Evolutionary conservation across 108 stramenopile species (phyloP), one percentile per base, ranked within the genome.

Genomic region (Cyclostephanos invisitatus): DNA sequence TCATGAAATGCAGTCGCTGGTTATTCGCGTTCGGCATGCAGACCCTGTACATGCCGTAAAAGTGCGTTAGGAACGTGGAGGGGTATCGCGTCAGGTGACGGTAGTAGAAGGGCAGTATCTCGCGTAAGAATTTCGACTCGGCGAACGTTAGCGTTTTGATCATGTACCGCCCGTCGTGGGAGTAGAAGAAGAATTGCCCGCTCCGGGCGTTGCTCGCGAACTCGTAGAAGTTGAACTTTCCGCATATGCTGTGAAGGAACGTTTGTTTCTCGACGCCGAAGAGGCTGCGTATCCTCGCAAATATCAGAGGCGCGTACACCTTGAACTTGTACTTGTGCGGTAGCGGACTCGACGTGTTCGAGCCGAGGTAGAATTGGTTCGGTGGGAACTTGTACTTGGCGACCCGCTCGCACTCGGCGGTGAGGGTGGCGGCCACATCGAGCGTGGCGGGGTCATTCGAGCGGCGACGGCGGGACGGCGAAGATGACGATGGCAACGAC

Each of bases 161-260:
- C 86, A 94, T 86, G 82, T 89, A 94, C 22, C 80, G 67, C 38
- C 93, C 96, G 67, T 96, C 96, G 80, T 96, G 94, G 58, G 84
- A 85, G 68, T 92, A 96, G 72, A 96, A 96, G 85, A 96, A 95
- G 73, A 95, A 96, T 67, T 78, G 89, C 9, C 91, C 91, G n/a
- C 85, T 86, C 76, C 89, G 91, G 1, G 94, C 88, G 72, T 96
- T 96, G 67, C 88, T 85, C 28, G 93, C 84, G 81, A 96, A 96
- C 80, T 96, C 94, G 32, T 95, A 77, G 81, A 86, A 95, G 62
- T 93, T 82, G 70, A 91, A 90, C 55, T 90, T 90, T 21, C 93
- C 94, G 49, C 91, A 90, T 49, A 96, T 84, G 15, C 84, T 87
- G 54, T 88, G 87, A 67, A 93, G 76, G 83, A 95, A 97, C 7